These are phyloP conservation scores for Cymbidium sinense DNA, from an alignment of 106 monocot genomes.

Conservation along the genomic window DNA sequence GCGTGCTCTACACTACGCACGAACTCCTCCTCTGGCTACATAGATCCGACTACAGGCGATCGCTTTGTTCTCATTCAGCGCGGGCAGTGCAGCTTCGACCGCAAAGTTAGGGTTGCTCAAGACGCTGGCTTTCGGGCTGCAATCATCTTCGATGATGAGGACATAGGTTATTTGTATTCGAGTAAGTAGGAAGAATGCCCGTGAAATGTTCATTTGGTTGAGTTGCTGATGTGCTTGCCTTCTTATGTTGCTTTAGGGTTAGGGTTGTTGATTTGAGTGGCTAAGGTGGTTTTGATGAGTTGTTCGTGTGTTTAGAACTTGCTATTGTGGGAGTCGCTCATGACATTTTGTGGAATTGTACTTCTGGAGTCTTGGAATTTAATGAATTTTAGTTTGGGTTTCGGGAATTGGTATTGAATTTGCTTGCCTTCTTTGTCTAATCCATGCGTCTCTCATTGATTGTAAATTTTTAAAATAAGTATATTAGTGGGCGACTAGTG, in stretches of 20 bases:
- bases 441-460: too few relatives aligned
- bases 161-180: constrained; percentile 46
- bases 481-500: too few relatives aligned
- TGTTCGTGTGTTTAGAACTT: background rate
- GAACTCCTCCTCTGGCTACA: background rate
- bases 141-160: constrained; percentile 64
- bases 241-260: background rate
- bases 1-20: constrained; percentile 45
- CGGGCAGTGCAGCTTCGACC: constrained; percentile 76
- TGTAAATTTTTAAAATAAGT: too few relatives aligned
- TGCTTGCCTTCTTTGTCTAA: too few relatives aligned
- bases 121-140: constrained; percentile 46
- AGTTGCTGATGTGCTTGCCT: background rate
- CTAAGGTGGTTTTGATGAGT: background rate
- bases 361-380: too few relatives aligned
- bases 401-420: too few relatives aligned
- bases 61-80: constrained; percentile 37
- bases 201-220: background rate
- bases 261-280: background rate
- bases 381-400: too few relatives aligned
- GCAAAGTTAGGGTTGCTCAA: constrained; percentile 84
- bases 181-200: constrained; percentile 25
- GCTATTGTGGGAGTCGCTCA: too few relatives aligned
- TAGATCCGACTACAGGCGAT: background rate
- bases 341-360: too few relatives aligned